These are phyloP conservation scores for Aspergillus piperis DNA, from an alignment of 2,329 filamentous ascomycete genomes.

Conservation along the genomic window DNA sequence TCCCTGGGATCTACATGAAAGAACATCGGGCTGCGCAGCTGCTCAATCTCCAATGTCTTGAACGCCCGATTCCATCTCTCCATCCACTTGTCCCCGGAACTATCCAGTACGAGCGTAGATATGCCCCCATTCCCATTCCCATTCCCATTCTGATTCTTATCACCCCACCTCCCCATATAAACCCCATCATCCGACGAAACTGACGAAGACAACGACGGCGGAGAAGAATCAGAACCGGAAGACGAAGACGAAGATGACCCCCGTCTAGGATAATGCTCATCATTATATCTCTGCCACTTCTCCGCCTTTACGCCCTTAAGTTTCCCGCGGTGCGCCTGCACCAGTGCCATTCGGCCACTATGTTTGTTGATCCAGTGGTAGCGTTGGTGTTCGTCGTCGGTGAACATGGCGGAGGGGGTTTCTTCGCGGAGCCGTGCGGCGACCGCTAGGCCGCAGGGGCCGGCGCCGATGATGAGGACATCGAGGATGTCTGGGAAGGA, in stretches of 20 bases:
- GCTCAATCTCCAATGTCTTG: conserved; percentile 66
- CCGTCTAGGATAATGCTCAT: not conserved
- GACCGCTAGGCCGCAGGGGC: conserved; percentile 72
- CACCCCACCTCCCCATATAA: not conserved
- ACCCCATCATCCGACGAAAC: conserved; percentile 8
- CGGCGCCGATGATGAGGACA: conserved; percentile 72
- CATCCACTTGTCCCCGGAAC: conserved; percentile 66
- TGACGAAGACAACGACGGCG: conserved; percentile 22
- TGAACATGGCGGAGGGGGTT: conserved; percentile 77
- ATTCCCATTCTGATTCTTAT: too few relatives aligned
- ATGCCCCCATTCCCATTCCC: not conserved
- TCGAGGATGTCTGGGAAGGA: conserved; percentile 47
- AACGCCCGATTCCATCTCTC: conserved; percentile 71
- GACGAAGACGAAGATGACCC: not conserved
- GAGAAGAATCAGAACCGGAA: conserved; percentile 12
- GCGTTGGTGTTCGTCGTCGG: conserved; percentile 78
- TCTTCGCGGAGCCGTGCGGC: conserved; percentile 71
- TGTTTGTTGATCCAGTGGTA: conserved; percentile 76
- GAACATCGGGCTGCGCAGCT: conserved; percentile 78
- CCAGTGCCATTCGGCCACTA: conserved; percentile 57
- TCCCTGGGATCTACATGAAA: conserved; percentile 79
- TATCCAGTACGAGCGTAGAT: conserved; percentile 67
- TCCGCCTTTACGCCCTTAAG: conserved; percentile 30
- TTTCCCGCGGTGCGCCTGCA: conserved; percentile 31
- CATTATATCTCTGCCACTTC: conserved; percentile 22